These are phyloP conservation scores for Sphagnum contortum DNA, from an alignment of 225 moss, liverwort and hornwort genomes.

Conservation along the genomic window DNA sequence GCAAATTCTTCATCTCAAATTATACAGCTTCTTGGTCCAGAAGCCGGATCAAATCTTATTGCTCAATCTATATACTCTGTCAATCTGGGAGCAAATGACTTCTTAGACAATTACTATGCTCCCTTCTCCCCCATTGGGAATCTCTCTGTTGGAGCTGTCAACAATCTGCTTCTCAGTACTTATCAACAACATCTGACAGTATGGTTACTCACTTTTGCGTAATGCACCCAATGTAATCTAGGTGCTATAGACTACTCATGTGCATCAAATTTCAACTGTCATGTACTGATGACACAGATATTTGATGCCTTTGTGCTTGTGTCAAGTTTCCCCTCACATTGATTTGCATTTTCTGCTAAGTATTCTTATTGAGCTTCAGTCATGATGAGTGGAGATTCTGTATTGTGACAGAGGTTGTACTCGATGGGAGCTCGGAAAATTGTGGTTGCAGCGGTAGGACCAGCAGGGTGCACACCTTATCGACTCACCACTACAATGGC, in stretches of 20 bases:
- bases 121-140: slow-evolving; percentile 26
- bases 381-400: too few species aligned
- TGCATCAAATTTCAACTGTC: too few species aligned
- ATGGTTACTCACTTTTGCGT: too few species aligned
- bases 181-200: slow-evolving; percentile 20
- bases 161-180: slow-evolving; percentile 10
- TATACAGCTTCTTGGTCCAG: slow-evolving; percentile 28
- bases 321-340: too few species aligned
- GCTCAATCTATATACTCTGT: slow-evolving; percentile 29
- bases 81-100: slow-evolving; percentile 77
- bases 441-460: slow-evolving; percentile 35
- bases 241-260: too few species aligned
- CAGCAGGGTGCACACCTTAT: slow-evolving; percentile 66
- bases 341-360: too few species aligned
- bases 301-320: too few species aligned
- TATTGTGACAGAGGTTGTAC: slow-evolving; percentile 36
- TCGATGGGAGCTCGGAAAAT: slow-evolving; percentile 42
- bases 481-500: slow-evolving; percentile 40
- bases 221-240: too few species aligned
- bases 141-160: slow-evolving; percentile 5
- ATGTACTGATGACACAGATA: too few species aligned
- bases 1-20: slow-evolving; percentile 32
- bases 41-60: slow-evolving; percentile 20
- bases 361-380: too few species aligned
- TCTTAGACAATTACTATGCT: slow-evolving; percentile 61